phyloP scores from a whole-genome alignment of 116 monocot species.

The Zostera marina region DNA sequence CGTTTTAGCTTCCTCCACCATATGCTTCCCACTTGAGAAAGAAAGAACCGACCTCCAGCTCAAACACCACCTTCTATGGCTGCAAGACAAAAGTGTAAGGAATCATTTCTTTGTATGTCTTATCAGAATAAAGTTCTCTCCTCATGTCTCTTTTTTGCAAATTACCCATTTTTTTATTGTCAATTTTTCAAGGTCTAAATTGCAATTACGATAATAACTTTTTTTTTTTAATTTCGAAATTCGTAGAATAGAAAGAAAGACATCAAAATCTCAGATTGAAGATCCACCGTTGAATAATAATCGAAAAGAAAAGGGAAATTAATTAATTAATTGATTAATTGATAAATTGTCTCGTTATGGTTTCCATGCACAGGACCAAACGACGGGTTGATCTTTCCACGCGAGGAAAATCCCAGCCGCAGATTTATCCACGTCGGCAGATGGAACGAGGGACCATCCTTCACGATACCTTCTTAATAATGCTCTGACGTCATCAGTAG shows the following conservation, averaged over 20 bases:
- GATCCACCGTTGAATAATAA: background rate
- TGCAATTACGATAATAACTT: too few species aligned
- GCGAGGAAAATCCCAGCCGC: conserved; percentile 52
- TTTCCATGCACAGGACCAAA: conserved; percentile 92
- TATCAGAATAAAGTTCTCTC: too few species aligned
- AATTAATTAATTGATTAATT: background rate
- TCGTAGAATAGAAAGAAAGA: too few species aligned
- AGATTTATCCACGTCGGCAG: conserved; percentile 14
- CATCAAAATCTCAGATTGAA: too few species aligned
- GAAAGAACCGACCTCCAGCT: background rate
- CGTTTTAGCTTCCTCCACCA: background rate
- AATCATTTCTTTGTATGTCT: too few species aligned
- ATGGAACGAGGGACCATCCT: conserved; percentile 58
- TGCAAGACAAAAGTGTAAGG: too few species aligned
- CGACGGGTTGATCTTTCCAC: conserved; percentile 88
- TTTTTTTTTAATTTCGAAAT: too few species aligned
- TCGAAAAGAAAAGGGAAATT: background rate
- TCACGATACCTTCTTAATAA: conserved; percentile 71
- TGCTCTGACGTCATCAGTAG: conserved; percentile 66
- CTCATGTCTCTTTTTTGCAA: too few species aligned
- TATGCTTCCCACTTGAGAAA: too few species aligned
- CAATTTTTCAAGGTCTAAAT: too few species aligned
- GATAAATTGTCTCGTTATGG: too few species aligned
- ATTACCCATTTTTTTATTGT: too few species aligned
- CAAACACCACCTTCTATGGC: background rate